Base-by-base conservation (phyloP, 2,329 filamentous ascomycete species). In the Ascochyta rabiei region DNA sequence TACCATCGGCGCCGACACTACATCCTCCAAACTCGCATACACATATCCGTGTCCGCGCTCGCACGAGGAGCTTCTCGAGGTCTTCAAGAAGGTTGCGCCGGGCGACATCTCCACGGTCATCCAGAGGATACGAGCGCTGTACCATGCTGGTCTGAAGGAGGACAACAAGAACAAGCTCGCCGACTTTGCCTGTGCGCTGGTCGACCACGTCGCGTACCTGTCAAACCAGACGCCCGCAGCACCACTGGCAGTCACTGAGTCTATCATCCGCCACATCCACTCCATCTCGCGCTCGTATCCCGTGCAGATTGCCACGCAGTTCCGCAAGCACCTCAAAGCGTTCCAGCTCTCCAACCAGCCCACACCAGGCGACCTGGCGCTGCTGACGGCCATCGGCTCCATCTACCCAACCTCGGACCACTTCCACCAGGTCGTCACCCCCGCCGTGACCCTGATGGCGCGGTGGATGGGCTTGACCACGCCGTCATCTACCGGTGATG, bases 391-490 rank as follows among this genome's bases (percentile, higher is more conserved):
- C 0, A 85, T 97, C 56, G 86, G 88, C 35, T 87, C 86, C 2
- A 89, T 96, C 48, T 99, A 96, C 69, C 93, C 95, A 4, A 96
- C 95, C 0, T 97, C 93, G 0, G 95, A 99, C 75, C 93, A 98
- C 76, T 99, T 98, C 76, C 95, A 99, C 68, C 89, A 95, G 66
- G 91, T 98, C 31, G 89, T 91, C 35, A 99, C 95, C 1, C 95
- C 95, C 2, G 89, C 93, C 0, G 89, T 91, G 76, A 85, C 97
- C 5, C 84, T 88, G n/a, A 90, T 98, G 75, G 85, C 84, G 12
- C 86, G 91, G 49, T 97, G 90, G 75, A 82, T 99, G 23, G 91
- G 89, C 1, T 86, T 96, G 64, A 91, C 87, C 51, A 81, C 88
- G 0, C 86, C 91, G 0, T 80, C 84, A 38, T 80, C 78, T 7